Evolutionary conservation across 345 rosid genomes (phyloP), one percentile per base, ranked within the genome.

Genomic region (Murraya koenigii): DNA sequence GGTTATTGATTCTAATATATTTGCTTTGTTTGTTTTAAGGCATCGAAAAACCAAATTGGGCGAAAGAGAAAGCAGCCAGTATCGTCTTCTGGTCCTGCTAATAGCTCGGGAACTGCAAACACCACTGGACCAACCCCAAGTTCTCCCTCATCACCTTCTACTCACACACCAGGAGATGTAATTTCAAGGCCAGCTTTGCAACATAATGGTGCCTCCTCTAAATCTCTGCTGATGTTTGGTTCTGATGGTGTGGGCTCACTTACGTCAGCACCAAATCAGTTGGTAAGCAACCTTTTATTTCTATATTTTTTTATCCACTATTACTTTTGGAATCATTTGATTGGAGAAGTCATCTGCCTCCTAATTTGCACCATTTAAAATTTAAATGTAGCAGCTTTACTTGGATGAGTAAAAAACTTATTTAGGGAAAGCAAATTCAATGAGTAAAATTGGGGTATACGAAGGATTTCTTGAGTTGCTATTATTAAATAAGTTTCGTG

Each of bases 21-120:
- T 28, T 6, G 25, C 64, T 11, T 65, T 81, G 67, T 35, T 64
- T 80, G 56, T 41, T 33, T 70, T n/a, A 75, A 91, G 95, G 88
- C 78, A 72, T 79, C 88, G 56, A 85, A 88, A 80, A 79, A 77
- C 80, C 93, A 84, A 80, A 75, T 78, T 79, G 82, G 78, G 39
- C 85, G 90, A 60, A 89, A 86, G 82, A 86, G 90, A 72, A 88
- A 87, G 75, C 90, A 83, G 52, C 77, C 87, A 52, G 86, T 77
- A 54, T 85, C 92, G 28, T 86, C 86, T 70, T 82, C 90, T 41
- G 90, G 91, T 78, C 88, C 93, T 38, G 88, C 88, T 58, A 84
- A 83, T 72, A 88, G 86, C 81, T 87, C 89, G 28, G 89, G 90
- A 55, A 85, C 87, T 78, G 90, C 80, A 35, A 86, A 89, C 74